Conservation (phyloP, 768 basidiomycete species). For the Crassisporium funariophilum region DNA sequence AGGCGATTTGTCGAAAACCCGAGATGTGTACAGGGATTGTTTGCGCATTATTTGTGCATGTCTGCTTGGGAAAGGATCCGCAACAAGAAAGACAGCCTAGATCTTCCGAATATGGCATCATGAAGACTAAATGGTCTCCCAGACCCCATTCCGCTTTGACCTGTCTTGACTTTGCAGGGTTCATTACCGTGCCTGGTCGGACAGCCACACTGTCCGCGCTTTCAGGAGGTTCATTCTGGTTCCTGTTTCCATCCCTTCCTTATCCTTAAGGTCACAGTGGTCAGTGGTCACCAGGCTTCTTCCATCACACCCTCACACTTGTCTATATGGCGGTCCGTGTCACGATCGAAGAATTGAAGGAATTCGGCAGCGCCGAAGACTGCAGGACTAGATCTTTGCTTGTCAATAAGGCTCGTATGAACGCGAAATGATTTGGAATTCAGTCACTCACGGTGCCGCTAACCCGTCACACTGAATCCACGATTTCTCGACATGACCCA, state of each 20-base stretch:
- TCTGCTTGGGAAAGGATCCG: slow-evolving; percentile 10
- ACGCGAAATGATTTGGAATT: no score
- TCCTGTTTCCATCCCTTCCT: slow-evolving; percentile 19
- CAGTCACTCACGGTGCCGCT: no score
- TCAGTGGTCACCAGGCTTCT: no score
- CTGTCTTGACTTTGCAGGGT: no score
- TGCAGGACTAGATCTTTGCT: no score
- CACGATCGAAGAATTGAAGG: slow-evolving; percentile 6
- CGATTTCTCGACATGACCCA: slow-evolving; percentile 3
- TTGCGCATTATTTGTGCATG: slow-evolving; percentile 10
- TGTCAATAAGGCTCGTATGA: no score
- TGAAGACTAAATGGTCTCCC: slow-evolving; percentile 24
- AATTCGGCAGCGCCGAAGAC: no score
- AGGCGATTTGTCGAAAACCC: slow-evolving; percentile 5
- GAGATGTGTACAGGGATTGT: slow-evolving; percentile 7
- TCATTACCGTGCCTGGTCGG: slow-evolving; percentile 19
- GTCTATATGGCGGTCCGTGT: background rate
- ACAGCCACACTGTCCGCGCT: slow-evolving; percentile 41
- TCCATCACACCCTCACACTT: background rate
- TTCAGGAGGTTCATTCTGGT: slow-evolving; percentile 32
- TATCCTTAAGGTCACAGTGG: slow-evolving; percentile 4
- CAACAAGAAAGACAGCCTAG: slow-evolving; percentile 15
- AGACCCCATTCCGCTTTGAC: no score
- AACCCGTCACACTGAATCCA: no score
- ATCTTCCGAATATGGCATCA: slow-evolving; percentile 22